Evolutionary conservation across 371 early-diverging fungal species (phyloP), one percentile per base, ranked within the genome.

Genomic region (Mucor lusitanicus): DNA sequence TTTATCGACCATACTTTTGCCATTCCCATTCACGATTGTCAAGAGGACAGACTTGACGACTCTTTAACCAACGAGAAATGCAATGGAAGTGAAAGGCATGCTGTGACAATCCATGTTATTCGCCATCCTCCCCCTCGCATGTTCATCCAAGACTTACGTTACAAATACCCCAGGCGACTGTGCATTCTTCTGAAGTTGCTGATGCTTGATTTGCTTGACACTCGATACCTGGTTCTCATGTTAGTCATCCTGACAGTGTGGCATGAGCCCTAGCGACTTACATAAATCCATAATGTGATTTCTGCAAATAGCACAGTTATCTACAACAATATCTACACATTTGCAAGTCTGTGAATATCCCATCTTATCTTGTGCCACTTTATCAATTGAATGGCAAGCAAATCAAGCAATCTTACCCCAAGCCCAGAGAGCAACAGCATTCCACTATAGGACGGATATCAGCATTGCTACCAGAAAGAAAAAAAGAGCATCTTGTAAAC

Each of bases 261-360:
- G n/a, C 6, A 8, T 19, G 6, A 7, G 7, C 8, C 12, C 7
- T n/a, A 6, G 6, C 30, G 7, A 81, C 85, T 85, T 90, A 92
- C 99, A 99, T 57, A 97, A 91, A 75, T 99, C 99, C 99, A 99
- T 99, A 79, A 98, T 99, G 82, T 99, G 99, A 82, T 99, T 99
- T 74, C 99, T 92, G 85, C 99, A 99, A 79, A 99, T 99, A 67
- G 99, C 99, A 76, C 99, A 99, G 81, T 97, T 98, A 77, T 99
- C 99, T 13, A 99, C 97, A 37, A 95, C 95, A 86, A 98, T 97
- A 80, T 99, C 99, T 97, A 93, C 50, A 25, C 4, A 44, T 7
- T 46, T 15, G 30, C 27, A 53, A 17, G 27, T 21, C 11, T 33
- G 37, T 37, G 3, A 37, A 37, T 12, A 37, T 13, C 37, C 0